Conservation (phyloP, 2,329 filamentous ascomycete species). For the Whalleya microplaca region DNA sequence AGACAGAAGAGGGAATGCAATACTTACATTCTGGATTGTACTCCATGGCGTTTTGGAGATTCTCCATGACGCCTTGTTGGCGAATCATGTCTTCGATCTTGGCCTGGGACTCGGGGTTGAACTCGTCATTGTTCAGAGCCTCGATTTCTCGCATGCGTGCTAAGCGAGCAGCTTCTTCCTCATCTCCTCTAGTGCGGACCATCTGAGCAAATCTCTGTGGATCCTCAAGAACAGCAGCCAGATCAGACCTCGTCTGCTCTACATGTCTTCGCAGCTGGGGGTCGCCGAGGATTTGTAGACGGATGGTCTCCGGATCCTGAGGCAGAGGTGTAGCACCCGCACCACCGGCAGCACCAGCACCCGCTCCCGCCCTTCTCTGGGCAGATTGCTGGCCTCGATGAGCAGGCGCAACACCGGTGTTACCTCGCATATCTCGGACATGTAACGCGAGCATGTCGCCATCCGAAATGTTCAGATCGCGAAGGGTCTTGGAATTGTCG, state of each 20-base stretch:
- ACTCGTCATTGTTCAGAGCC: conserved; percentile 88
- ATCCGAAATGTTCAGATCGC: conserved; percentile 79
- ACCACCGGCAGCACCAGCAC: too few species aligned
- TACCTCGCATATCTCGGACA: conserved; percentile 64
- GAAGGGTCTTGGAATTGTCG: conserved; percentile 79
- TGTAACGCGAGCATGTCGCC: conserved; percentile 93
- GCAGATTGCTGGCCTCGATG: conserved; percentile 43
- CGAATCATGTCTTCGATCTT: conserved; percentile 98
- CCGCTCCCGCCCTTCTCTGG: conserved; percentile 35
- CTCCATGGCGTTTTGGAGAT: conserved; percentile 94
- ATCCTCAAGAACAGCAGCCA: conserved; percentile 77
- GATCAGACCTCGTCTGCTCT: conserved; percentile 71
- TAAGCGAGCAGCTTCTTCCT: conserved; percentile 72
- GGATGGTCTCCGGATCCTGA: conserved; percentile 78
- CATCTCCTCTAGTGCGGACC: conserved; percentile 67
- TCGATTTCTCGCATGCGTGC: conserved; percentile 84
- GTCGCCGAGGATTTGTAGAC: conserved; percentile 81
- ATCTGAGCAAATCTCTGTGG: conserved; percentile 75
- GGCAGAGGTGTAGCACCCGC: conserved; percentile 38
- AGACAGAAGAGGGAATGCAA: conserved; percentile 1
- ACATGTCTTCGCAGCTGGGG: conserved; percentile 73
- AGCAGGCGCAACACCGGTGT: conserved; percentile 42
- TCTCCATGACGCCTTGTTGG: conserved; percentile 91
- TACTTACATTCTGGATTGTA: conserved; percentile 92
- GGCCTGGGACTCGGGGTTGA: conserved; percentile 87